Evolutionary conservation across 495 filamentous ascomycete species (phyloP), one percentile per base, ranked within the genome.

Genomic region (Polyplosphaeria fusca): DNA sequence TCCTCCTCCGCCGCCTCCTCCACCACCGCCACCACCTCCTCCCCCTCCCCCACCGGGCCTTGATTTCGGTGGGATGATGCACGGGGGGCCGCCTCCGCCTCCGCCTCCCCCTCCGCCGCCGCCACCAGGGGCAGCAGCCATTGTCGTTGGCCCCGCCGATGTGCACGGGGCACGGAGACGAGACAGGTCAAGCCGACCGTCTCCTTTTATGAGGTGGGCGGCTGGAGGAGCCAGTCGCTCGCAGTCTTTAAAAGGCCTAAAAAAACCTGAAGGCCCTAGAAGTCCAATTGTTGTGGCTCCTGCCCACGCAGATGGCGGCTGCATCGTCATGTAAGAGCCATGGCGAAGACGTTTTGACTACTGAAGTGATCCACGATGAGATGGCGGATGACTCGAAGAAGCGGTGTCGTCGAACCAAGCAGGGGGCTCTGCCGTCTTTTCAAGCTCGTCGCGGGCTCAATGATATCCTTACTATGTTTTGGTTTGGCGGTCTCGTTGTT

Each of bases 221-320:
- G 61, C 61, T 39, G 62, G 61, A 18, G 54, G 61, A 14, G 24
- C 39, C 3, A 54, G 49, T 41, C 48, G 56, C 19, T 46, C 56
- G 48, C 46, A 52, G 57, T 58, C 57, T 47, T 47, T 65, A 58
- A 65, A 61, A 65, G 58, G 52, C 9, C 24, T 42, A 58, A 65
- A 61, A 53, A 60, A 61, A 59, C 49, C 55, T 59, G 55, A 55
- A 22, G 25, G 54, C 37, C 42, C 25, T 35, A 55, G 23, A 35
- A 24, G 13, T 48, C 38, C 60, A 22, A 56, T 52, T 40, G 35
- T 49, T 52, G 37, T 48, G 44, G 37, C 53, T 37, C 18, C 32
- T 22, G 14, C 25, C 18, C 44, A 58, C 39, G 32, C 13, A 25
- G 47, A 47, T 25, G 52, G 30, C 12, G 47, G 41, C 5, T 58